These are phyloP conservation scores for Sophora flavescens DNA, from an alignment of 306 rosid species.

Conservation along the genomic window DNA sequence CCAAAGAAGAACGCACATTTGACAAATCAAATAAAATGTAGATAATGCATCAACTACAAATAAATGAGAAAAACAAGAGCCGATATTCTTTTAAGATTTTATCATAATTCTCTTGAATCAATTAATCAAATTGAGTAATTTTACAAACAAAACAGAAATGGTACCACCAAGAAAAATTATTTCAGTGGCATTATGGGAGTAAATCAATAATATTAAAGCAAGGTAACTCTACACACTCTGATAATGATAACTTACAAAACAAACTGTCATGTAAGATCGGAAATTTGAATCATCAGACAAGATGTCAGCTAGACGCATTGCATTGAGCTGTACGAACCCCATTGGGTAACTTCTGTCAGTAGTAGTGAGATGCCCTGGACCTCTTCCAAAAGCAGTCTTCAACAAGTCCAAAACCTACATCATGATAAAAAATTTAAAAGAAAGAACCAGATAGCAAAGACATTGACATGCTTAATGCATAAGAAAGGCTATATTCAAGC, in stretches of 20 bases:
- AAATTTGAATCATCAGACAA: slow-evolving; percentile 85
- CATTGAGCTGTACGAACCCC: slow-evolving; percentile 82
- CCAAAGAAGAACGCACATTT: neutral
- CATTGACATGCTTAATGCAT: slow-evolving; percentile 14
- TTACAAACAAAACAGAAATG: neutral
- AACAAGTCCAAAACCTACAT: slow-evolving; percentile 69
- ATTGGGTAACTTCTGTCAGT: slow-evolving; percentile 58
- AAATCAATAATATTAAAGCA: slow-evolving; percentile 2
- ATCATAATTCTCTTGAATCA: slow-evolving; percentile 5
- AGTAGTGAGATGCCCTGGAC: slow-evolving; percentile 48
- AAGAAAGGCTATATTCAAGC: slow-evolving; percentile 15
- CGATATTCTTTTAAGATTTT: slow-evolving; percentile 8
- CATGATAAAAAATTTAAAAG: slow-evolving; percentile 31
- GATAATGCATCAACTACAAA: slow-evolving; percentile 9
- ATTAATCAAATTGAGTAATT: neutral
- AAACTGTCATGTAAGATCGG: slow-evolving; percentile 66
- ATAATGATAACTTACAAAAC: slow-evolving; percentile 65
- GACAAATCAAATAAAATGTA: slow-evolving; percentile 36
- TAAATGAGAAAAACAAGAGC: neutral
- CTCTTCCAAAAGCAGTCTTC: slow-evolving; percentile 66
- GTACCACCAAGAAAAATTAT: slow-evolving; percentile 9
- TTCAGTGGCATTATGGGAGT: slow-evolving; percentile 5
- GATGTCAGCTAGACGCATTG: slow-evolving; percentile 82
- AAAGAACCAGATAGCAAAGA: slow-evolving; percentile 31
- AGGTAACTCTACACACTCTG: slow-evolving; percentile 25